These are phyloP conservation scores for Bryum argenteum DNA, from an alignment of 225 moss, liverwort and hornwort species.

Conservation along the genomic window DNA sequence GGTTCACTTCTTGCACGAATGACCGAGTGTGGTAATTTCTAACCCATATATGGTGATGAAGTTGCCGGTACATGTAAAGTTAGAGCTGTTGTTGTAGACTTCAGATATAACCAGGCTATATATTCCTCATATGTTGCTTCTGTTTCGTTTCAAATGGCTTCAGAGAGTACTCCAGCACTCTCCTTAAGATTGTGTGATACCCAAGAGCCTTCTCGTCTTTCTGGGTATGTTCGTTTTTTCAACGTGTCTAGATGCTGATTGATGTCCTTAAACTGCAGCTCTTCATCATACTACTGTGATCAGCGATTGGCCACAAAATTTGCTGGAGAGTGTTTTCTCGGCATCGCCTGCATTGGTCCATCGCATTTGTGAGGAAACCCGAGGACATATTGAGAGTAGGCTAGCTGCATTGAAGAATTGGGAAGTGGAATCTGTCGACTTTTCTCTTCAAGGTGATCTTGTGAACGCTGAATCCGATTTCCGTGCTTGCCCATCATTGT, in stretches of 20 bases:
- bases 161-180: conserved; percentile 8
- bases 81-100: conserved; percentile 12
- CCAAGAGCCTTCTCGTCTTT: background rate
- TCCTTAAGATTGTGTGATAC: background rate
- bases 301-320: conserved; percentile 47
- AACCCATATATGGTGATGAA: conserved; percentile 14
- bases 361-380: conserved; percentile 45
- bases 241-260: conserved; percentile 21
- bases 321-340: conserved; percentile 44
- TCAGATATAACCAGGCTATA: background rate
- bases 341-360: conserved; percentile 40
- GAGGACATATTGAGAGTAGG: conserved; percentile 28
- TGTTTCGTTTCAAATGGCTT: conserved; percentile 7
- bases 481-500: background rate
- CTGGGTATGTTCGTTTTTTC: conserved; percentile 1
- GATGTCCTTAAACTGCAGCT: conserved; percentile 34
- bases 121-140: background rate
- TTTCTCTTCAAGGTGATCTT: conserved; percentile 35
- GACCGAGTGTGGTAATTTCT: conserved; percentile 45
- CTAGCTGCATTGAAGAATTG: conserved; percentile 16
- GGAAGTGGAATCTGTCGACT: conserved; percentile 24
- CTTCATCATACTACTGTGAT: conserved; percentile 34
- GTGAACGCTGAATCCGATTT: background rate
- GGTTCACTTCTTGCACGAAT: conserved; percentile 40
- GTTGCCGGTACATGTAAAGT: conserved; percentile 2